Conservation (phyloP, 2,329 filamentous ascomycete genomes). For the Emmonsia crescens region DNA sequence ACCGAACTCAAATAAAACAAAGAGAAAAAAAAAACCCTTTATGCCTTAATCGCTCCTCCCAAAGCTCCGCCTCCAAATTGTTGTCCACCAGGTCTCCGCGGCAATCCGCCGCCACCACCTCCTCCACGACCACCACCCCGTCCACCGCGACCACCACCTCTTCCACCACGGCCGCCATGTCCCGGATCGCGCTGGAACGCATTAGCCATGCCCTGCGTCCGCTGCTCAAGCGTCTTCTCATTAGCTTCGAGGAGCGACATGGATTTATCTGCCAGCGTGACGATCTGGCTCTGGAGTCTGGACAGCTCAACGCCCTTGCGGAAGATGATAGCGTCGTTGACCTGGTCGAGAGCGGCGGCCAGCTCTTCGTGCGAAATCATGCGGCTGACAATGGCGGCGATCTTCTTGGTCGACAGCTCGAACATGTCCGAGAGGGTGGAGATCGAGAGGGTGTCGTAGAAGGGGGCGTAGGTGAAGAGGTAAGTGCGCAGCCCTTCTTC, state of each 20-base stretch:
- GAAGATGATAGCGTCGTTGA: constrained; percentile 96
- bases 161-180: constrained; percentile 56
- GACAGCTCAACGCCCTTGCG: constrained; percentile 98
- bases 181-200: constrained; percentile 90
- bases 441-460: constrained; percentile 92
- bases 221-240: constrained; percentile 92
- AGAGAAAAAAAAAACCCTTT: constrained; percentile 19
- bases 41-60: constrained; percentile 41
- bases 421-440: constrained; percentile 86
- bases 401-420: constrained; percentile 82
- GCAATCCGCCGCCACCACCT: constrained; percentile 30
- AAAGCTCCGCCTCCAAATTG: constrained; percentile 42
- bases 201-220: constrained; percentile 89
- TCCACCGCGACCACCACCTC: constrained; percentile 48
- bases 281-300: constrained; percentile 84
- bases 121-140: constrained; percentile 28
- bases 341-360: constrained; percentile 89
- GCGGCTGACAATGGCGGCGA: constrained; percentile 89
- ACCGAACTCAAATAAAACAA: constrained; percentile 3
- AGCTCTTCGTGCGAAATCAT: constrained; percentile 99
- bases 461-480: constrained; percentile 97
- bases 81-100: constrained; percentile 38
- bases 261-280: constrained; percentile 92
- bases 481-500: constrained; percentile 97
- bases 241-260: constrained; percentile 93